Evolutionary conservation across 805 yeast genomes (phyloP), one percentile per base, ranked within the genome.

Genomic region (Metschnikowia gelsemii): DNA sequence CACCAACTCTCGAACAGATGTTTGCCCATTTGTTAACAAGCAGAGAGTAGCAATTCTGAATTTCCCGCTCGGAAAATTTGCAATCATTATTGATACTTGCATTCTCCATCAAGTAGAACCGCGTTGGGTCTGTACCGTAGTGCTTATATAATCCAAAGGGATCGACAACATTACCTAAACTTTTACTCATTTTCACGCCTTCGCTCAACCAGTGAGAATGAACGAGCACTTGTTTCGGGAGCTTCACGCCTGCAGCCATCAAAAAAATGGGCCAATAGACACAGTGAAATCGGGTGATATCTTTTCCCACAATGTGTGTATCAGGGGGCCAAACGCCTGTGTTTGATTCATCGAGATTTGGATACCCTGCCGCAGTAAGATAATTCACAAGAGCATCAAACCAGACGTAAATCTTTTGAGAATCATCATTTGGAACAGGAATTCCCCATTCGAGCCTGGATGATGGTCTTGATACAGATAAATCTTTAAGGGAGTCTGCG

Each of bases 171-270:
- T 93, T 93, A 0, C 97, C 96, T 40, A 81, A 66, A 42, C 95
- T 83, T 55, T 93, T 93, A 37, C 96, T 86, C 99, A 93, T 93
- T 58, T 93, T 93, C 32, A 79, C 68, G 0, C 98, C 98, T 24
- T 81, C 84, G 61, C 84, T 77, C 17, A 90, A 69, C 98, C 98
- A 93, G 61, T 93, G 99, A 5, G 95, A 83, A 66, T 93, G 99
- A 2, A 93, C 96, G 5, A 89, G 73, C 3, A 93, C 76, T 43
- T 80, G 82, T 30, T 73, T 65, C 0, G 98, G 98, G 5, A 84
- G 55, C 4, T 76, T 77, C 0, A 86, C 56, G 0, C 74, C 84
- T 0, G 95, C 93, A 0, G 96, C 96, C 75, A 90, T 66, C 43
- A 93, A 66, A 44, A 93, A 82, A 1, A 87, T 80, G 0, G 98